Percentiles rank a stretch among this genome's conserved stretches.
These are phyloP conservation scores for Periconia sp. DNA, from an alignment of 2,329 filamentous ascomycete species.

Conservation along the genomic window DNA sequence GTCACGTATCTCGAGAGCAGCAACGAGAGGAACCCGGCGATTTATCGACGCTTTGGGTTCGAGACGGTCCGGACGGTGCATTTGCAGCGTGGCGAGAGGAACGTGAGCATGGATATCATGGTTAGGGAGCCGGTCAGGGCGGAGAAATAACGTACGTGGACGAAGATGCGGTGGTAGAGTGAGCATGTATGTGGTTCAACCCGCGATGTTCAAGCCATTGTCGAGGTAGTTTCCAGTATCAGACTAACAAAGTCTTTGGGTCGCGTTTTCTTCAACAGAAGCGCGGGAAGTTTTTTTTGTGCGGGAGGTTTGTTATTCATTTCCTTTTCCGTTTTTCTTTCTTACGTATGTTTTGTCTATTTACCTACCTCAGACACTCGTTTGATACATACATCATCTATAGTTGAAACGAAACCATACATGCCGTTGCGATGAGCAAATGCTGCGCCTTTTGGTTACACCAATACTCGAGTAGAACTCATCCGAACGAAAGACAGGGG, in stretches of 20 bases:
- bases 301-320: no score
- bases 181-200: conserved; percentile 31
- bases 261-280: conserved; percentile 8
- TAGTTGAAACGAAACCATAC: no score
- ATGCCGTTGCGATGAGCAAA: no score
- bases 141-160: background rate
- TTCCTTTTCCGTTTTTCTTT: no score
- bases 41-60: conserved; percentile 78
- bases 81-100: conserved; percentile 59
- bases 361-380: no score
- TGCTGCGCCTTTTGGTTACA: no score
- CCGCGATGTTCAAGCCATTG: conserved; percentile 14
- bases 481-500: no score
- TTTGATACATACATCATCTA: no score
- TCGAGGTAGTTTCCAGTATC: no score
- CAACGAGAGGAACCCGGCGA: conserved; percentile 65
- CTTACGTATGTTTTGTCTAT: no score
- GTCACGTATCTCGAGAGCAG: conserved; percentile 80
- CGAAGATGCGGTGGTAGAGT: background rate
- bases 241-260: no score
- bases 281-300: background rate
- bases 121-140: conserved; percentile 64
- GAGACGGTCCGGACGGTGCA: conserved; percentile 64
- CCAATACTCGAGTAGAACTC: no score
- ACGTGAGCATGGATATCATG: conserved; percentile 77